Conservation (phyloP, 768 basidiomycete genomes). For the Clitopilus hobsonii region DNA sequence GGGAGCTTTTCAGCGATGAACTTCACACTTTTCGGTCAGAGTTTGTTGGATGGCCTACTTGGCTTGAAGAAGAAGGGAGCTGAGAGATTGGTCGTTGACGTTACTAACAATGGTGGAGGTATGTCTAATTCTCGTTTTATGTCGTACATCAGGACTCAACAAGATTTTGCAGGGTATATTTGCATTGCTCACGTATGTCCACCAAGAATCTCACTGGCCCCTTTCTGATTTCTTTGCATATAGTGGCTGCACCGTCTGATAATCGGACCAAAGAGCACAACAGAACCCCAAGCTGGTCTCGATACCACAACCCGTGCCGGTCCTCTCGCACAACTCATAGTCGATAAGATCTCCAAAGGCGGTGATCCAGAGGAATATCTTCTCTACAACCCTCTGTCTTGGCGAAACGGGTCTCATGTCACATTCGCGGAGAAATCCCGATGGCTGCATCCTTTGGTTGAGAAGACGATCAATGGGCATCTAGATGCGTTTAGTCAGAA, state of each 20-base stretch:
- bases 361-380: constrained; percentile 40
- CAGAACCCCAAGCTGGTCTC: constrained; percentile 51
- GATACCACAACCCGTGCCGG: constrained; percentile 45
- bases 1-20: constrained; percentile 50
- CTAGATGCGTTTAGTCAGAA: constrained; percentile 48
- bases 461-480: constrained; percentile 40
- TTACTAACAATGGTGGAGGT: constrained; percentile 45
- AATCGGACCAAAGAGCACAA: constrained; percentile 44
- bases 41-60: constrained; percentile 41
- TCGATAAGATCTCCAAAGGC: constrained; percentile 33
- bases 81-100: constrained; percentile 51
- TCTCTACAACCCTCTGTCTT: constrained; percentile 47
- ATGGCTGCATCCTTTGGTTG: constrained; percentile 42
- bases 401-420: constrained; percentile 42
- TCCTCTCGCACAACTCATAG: constrained; percentile 46
- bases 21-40: constrained; percentile 34
- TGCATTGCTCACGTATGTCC: constrained; percentile 48
- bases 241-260: constrained; percentile 45
- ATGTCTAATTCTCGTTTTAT: too few species aligned
- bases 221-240: not conserved
- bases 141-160: too few species aligned
- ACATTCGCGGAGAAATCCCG: constrained; percentile 32
- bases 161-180: constrained; percentile 45
- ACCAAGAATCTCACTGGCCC: not conserved
- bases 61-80: constrained; percentile 44